Conservation (phyloP, 139 green algal genomes). For the Volvox reticuliferus region DNA sequence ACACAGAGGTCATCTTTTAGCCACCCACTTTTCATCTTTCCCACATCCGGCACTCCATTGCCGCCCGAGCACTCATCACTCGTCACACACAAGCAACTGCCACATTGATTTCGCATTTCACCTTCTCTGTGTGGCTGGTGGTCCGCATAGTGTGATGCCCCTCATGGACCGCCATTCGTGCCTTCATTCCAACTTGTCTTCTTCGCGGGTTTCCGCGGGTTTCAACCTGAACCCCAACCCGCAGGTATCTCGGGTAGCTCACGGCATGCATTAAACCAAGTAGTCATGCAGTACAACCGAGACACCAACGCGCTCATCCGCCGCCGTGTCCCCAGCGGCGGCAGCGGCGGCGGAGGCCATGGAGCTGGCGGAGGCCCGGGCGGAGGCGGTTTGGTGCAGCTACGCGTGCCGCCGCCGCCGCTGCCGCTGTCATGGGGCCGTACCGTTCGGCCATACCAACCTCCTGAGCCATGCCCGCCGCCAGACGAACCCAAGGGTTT, state of each 20-base stretch:
- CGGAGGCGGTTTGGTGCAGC: conserved; percentile 50
- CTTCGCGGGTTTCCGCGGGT: too few species aligned
- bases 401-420: conserved; percentile 75
- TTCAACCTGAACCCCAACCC: neutral
- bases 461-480: conserved; percentile 13
- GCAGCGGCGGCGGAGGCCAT: conserved; percentile 60
- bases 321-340: conserved; percentile 46
- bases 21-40: too few species aligned
- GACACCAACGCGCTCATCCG: conserved; percentile 81
- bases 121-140: too few species aligned
- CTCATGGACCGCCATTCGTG: too few species aligned
- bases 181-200: too few species aligned
- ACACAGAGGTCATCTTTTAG: too few species aligned
- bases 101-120: too few species aligned
- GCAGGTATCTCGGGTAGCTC: neutral
- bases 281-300: conserved; percentile 83
- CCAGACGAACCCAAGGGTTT: neutral
- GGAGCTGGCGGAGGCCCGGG: conserved; percentile 58
- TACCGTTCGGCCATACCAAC: conserved; percentile 74
- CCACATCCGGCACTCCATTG: too few species aligned
- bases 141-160: too few species aligned
- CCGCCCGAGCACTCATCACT: too few species aligned
- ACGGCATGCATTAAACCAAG: conserved; percentile 3
- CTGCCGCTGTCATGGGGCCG: conserved; percentile 90
- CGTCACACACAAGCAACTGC: too few species aligned